A percentile compares a stretch with the other conserved stretches of the same genome.
Evolutionary conservation across 768 basidiomycete genomes (phyloP).

Genomic region (Crassisporium funariophilum): DNA sequence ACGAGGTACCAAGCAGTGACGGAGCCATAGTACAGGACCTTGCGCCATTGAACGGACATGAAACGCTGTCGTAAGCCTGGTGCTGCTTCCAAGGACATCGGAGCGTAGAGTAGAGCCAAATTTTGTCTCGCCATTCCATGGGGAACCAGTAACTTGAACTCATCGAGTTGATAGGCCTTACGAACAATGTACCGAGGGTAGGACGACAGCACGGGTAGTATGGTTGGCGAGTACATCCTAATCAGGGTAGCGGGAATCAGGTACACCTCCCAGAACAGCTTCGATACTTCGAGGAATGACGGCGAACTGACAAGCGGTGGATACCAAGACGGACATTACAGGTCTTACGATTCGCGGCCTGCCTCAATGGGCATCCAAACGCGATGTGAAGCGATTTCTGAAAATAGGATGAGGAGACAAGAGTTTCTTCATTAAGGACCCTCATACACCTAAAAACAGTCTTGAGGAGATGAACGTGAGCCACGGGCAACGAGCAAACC

Average conservation of each 20-base stretch:
- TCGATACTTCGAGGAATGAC: neutral
- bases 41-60: conserved; percentile 19
- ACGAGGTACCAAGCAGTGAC: conserved; percentile 12
- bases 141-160: neutral
- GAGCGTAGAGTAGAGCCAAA: conserved; percentile 11
- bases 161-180: neutral
- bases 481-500: no score
- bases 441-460: no score
- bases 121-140: neutral
- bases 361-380: no score
- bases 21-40: conserved; percentile 13
- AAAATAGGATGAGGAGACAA: no score
- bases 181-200: neutral
- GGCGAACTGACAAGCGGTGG: no score
- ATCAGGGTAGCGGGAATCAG: neutral
- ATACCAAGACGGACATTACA: no score
- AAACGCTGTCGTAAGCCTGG: conserved; percentile 23
- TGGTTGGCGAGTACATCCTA: no score
- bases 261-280: neutral
- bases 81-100: conserved; percentile 8
- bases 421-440: no score
- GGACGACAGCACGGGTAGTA: neutral
- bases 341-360: no score
- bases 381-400: no score
- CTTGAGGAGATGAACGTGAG: no score